Conservation (phyloP, 306 rosid genomes). For the Cucumis hystrix region DNA sequence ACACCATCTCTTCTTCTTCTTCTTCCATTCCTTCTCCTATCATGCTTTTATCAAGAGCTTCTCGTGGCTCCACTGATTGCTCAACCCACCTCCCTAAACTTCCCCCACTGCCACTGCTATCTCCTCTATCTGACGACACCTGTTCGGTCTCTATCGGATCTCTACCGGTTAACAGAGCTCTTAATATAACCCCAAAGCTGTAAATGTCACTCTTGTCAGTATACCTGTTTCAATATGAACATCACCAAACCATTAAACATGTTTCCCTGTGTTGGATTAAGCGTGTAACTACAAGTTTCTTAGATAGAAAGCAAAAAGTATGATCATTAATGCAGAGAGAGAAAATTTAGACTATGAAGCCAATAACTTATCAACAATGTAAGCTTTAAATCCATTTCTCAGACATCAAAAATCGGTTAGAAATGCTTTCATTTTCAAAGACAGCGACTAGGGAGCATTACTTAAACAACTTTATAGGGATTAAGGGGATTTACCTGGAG, state of each 20-base stretch:
- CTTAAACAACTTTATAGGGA: neutral
- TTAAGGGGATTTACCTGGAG: slow-evolving; percentile 37
- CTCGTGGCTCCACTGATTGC: neutral
- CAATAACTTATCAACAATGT: neutral
- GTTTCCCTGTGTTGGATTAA: neutral
- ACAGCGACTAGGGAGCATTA: neutral
- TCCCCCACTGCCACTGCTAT: neutral
- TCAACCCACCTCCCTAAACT: neutral
- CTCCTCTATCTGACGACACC: neutral
- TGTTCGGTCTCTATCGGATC: neutral
- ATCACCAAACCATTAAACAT: neutral
- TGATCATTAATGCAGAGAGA: neutral
- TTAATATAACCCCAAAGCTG: slow-evolving; percentile 3
- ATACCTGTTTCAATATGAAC: neutral
- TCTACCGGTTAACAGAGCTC: neutral
- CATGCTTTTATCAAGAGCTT: neutral
- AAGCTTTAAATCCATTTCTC: neutral
- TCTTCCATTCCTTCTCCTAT: neutral
- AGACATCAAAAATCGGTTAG: neutral
- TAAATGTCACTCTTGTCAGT: neutral
- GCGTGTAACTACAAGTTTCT: neutral
- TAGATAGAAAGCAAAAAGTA: neutral
- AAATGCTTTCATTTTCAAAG: neutral
- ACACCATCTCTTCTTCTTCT: neutral
- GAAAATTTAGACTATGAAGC: neutral